These are phyloP conservation scores for Fusarium robinianum DNA, from an alignment of 2,329 filamentous ascomycete species.

Conservation along the genomic window DNA sequence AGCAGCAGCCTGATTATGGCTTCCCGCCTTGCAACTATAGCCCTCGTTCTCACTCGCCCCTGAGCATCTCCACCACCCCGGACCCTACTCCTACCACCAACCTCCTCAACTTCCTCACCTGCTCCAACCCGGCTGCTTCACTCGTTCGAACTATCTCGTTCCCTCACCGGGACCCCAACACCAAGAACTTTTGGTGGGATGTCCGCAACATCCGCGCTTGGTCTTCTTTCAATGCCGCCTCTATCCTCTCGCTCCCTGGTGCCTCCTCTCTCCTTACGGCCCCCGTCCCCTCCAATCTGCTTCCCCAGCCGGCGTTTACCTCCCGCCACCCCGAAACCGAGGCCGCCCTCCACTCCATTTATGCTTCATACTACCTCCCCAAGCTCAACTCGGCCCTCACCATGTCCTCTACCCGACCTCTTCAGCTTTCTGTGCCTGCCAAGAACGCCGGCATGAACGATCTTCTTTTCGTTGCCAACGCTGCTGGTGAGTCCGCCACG, in stretches of 20 bases:
- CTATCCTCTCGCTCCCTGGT: constrained; percentile 73
- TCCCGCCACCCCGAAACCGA: constrained; percentile 79
- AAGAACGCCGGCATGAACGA: constrained; percentile 48
- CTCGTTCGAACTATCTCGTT: constrained; percentile 80
- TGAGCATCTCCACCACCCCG: constrained; percentile 48
- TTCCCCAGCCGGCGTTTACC: constrained; percentile 61
- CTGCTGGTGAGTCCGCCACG: constrained; percentile 58
- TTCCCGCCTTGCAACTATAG: constrained; percentile 48
- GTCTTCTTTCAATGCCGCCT: constrained; percentile 75
- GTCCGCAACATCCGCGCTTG: constrained; percentile 84
- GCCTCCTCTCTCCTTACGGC: constrained; percentile 74
- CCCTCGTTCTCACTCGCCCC: constrained; percentile 52
- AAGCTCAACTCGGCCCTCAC: constrained; percentile 85
- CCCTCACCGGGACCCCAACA: constrained; percentile 66
- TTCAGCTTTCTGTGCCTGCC: constrained; percentile 53
- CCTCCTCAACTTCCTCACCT: constrained; percentile 76
- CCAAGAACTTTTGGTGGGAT: constrained; percentile 95
- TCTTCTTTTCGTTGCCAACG: constrained; percentile 68
- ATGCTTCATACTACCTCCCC: constrained; percentile 77
- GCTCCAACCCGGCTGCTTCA: constrained; percentile 78
- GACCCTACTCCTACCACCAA: constrained; percentile 65
- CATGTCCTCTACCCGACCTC: constrained; percentile 71
- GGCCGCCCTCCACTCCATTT: constrained; percentile 73
- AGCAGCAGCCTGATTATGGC: constrained; percentile 46
- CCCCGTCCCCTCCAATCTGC: constrained; percentile 63